These are phyloP conservation scores for Taiozyma sp. DNA, from an alignment of 1,139 yeast species.

Conservation along the genomic window DNA sequence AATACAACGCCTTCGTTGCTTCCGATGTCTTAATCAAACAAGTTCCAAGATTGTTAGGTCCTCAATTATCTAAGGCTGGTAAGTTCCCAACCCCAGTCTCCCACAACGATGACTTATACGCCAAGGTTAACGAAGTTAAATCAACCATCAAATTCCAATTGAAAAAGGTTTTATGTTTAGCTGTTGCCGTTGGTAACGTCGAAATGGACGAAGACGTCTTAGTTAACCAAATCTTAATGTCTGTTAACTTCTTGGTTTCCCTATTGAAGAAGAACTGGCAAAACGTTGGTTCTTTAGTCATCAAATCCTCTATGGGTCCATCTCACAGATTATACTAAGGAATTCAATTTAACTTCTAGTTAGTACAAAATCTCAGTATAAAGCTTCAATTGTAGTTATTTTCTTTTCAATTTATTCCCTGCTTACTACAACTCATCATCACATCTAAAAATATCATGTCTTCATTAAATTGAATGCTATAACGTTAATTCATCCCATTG, in stretches of 20 bases:
- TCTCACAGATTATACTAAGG: slow-evolving; percentile 97
- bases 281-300: slow-evolving; percentile 98
- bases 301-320: slow-evolving; percentile 99
- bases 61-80: slow-evolving; percentile 99
- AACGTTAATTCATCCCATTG: slow-evolving; percentile 8
- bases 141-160: slow-evolving; percentile 99
- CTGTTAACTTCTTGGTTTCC: slow-evolving; percentile 99
- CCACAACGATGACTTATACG: slow-evolving; percentile 96
- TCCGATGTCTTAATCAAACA: slow-evolving; percentile 99
- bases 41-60: slow-evolving; percentile 99
- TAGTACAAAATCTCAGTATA: not conserved
- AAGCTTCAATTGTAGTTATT: not conserved
- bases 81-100: slow-evolving; percentile 99
- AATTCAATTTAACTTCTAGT: not conserved
- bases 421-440: not conserved
- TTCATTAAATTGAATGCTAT: not conserved
- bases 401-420: not conserved
- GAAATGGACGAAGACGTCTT: slow-evolving; percentile 97
- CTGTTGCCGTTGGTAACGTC: slow-evolving; percentile 97
- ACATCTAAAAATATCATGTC: not conserved
- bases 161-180: slow-evolving; percentile 93
- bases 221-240: slow-evolving; percentile 98
- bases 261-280: slow-evolving; percentile 99
- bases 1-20: slow-evolving; percentile 99
- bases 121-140: slow-evolving; percentile 95